Percentiles rank a stretch among this genome's conserved stretches.
These are phyloP conservation scores for Penicillium salamii DNA, from an alignment of 495 filamentous ascomycete species.

Conservation along the genomic window DNA sequence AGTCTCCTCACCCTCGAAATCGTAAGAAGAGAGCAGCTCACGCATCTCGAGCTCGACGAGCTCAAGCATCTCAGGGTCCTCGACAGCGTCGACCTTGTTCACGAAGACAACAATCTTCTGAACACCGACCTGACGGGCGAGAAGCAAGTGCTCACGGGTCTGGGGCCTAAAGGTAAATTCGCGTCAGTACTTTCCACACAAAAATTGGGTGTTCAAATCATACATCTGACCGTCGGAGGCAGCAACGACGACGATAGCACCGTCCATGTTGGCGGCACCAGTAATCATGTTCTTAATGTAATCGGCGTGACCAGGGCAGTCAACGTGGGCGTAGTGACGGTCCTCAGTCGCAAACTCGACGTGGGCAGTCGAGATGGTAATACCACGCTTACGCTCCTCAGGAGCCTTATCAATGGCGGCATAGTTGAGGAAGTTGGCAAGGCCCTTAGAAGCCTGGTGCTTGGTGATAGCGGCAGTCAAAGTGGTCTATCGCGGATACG, in stretches of 20 bases:
- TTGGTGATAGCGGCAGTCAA: conserved; percentile 98
- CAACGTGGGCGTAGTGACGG: conserved; percentile 98
- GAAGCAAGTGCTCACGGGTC: conserved; percentile 95
- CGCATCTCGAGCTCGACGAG: conserved; percentile 99
- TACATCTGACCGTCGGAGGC: conserved; percentile 98
- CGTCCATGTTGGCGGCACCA: conserved; percentile 95
- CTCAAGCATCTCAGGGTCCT: conserved; percentile 99
- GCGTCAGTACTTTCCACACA: conserved; percentile 18
- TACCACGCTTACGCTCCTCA: conserved; percentile 99
- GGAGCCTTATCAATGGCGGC: conserved; percentile 97
- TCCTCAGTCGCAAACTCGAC: conserved; percentile 93
- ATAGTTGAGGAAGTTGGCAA: conserved; percentile 93
- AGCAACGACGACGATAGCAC: conserved; percentile 97
- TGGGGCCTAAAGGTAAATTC: conserved; percentile 64
- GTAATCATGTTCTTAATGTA: conserved; percentile 99
- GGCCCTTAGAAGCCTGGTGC: conserved; percentile 87
- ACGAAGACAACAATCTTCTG: conserved; percentile 98
- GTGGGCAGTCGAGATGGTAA: conserved; percentile 97
- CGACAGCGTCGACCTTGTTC: conserved; percentile 96
- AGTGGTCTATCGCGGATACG: conserved; percentile 65
- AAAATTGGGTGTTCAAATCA: conserved; percentile 3
- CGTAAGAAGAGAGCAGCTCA: conserved; percentile 85
- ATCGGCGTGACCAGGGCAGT: conserved; percentile 99
- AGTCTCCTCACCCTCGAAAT: conserved; percentile 97
- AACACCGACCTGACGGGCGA: conserved; percentile 96